These are phyloP conservation scores for Oxyria digyna DNA, from an alignment of 148 eudicot species.

Conservation along the genomic window DNA sequence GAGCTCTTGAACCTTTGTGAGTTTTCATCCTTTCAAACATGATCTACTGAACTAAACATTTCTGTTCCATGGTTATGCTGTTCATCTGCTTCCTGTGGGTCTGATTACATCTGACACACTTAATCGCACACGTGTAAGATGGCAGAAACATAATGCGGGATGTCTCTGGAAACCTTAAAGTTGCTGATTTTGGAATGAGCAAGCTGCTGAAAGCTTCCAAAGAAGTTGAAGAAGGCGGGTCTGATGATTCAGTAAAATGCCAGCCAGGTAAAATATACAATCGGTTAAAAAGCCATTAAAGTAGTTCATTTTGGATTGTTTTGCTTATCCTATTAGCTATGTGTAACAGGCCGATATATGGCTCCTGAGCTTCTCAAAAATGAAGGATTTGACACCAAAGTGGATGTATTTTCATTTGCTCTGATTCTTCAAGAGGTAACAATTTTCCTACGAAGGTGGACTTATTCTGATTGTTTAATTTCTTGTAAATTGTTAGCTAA, in stretches of 20 bases:
- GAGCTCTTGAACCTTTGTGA: slow-evolving; percentile 89
- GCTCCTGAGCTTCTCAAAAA: slow-evolving; percentile 90
- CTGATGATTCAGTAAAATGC: slow-evolving; percentile 23
- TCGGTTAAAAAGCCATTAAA: neutral
- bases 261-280: neutral
- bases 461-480: neutral
- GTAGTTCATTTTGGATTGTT: neutral
- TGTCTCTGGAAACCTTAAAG: slow-evolving; percentile 94
- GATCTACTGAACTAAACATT: slow-evolving; percentile 10
- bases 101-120: slow-evolving; percentile 14
- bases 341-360: slow-evolving; percentile 67
- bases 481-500: neutral
- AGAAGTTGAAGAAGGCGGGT: slow-evolving; percentile 45
- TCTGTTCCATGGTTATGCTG: neutral
- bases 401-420: slow-evolving; percentile 96
- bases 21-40: slow-evolving; percentile 12
- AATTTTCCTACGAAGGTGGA: neutral
- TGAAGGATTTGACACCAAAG: slow-evolving; percentile 88
- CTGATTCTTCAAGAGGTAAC: slow-evolving; percentile 89
- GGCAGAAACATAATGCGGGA: slow-evolving; percentile 94
- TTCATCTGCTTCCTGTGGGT: neutral
- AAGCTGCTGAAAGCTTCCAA: slow-evolving; percentile 70
- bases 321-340: slow-evolving; percentile 1
- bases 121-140: slow-evolving; percentile 27
- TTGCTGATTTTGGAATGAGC: slow-evolving; percentile 89